A percentile compares a stretch with the other conserved stretches of the same genome.
Conservation (phyloP, 169 alveolate species). For the Eimeria sp. region DNA sequence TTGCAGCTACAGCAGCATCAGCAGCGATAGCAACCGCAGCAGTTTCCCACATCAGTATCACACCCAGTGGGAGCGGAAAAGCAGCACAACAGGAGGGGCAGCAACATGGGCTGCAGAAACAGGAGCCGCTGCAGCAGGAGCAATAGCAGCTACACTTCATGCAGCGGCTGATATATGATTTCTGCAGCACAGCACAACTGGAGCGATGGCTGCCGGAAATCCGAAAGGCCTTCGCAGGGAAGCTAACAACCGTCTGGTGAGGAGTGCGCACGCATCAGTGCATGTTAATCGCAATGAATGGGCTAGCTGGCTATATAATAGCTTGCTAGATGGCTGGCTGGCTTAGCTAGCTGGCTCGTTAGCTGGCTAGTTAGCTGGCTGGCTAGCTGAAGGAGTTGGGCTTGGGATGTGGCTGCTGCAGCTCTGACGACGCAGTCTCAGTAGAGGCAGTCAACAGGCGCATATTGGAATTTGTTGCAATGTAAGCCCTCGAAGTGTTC, state of each 20-base stretch:
- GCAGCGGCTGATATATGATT: neutral
- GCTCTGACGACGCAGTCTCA: conserved; percentile 39
- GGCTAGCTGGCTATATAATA: neutral
- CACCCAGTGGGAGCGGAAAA: neutral
- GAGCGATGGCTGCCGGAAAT: conserved; percentile 49
- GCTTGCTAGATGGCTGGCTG: conserved; percentile 1
- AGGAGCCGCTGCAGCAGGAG: neutral
- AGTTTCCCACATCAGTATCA: neutral
- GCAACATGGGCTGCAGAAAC: neutral
- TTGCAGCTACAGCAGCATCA: neutral
- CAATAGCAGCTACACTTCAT: neutral
- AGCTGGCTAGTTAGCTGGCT: neutral
- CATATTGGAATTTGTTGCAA: conserved; percentile 16
- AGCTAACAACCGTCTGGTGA: neutral
- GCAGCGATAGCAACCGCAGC: neutral
- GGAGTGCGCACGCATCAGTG: neutral
- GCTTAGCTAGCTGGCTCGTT: neutral
- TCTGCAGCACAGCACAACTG: conserved; percentile 19
- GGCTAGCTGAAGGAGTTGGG: neutral
- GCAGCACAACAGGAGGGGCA: neutral
- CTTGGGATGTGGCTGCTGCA: conserved; percentile 38
- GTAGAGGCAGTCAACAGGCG: conserved; percentile 2
- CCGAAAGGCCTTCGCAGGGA: conserved; percentile 12
- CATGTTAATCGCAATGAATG: neutral
- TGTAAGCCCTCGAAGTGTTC: neutral